phyloP scores from a whole-genome alignment of 495 filamentous ascomycete genomes.

The Penicillium paradoxum region DNA sequence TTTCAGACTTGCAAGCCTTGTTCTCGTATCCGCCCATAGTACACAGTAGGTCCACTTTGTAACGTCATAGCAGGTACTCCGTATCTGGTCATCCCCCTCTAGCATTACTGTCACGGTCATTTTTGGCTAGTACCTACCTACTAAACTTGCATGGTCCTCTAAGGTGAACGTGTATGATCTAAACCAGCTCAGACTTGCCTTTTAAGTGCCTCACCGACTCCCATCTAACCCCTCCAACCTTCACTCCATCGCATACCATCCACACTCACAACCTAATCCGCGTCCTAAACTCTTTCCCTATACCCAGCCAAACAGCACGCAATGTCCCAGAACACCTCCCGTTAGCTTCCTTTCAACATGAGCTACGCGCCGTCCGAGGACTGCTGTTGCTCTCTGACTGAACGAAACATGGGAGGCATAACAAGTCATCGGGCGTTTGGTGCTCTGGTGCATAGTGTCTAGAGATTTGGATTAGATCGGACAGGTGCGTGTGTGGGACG shows the following conservation, averaged over 20 bases:
- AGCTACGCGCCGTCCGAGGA: constrained; percentile 20
- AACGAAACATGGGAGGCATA: not conserved
- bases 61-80: no score
- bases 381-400: constrained; percentile 27
- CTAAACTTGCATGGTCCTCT: not conserved
- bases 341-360: not conserved
- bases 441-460: not conserved
- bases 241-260: not conserved
- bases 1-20: no score
- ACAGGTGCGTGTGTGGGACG: not conserved
- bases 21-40: no score
- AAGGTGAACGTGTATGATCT: not conserved
- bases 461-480: not conserved
- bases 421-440: not conserved
- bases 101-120: no score
- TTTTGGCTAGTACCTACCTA: no score
- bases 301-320: constrained; percentile 2
- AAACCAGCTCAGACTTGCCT: constrained; percentile 53
- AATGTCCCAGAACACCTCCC: constrained; percentile 1
- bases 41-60: no score
- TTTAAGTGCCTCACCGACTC: constrained; percentile 36
- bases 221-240: constrained; percentile 4
- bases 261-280: not conserved
- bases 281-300: not conserved
- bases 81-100: no score